These are phyloP conservation scores for Fusarium verrucosum DNA, from an alignment of 2,329 filamentous ascomycete species.

Conservation along the genomic window DNA sequence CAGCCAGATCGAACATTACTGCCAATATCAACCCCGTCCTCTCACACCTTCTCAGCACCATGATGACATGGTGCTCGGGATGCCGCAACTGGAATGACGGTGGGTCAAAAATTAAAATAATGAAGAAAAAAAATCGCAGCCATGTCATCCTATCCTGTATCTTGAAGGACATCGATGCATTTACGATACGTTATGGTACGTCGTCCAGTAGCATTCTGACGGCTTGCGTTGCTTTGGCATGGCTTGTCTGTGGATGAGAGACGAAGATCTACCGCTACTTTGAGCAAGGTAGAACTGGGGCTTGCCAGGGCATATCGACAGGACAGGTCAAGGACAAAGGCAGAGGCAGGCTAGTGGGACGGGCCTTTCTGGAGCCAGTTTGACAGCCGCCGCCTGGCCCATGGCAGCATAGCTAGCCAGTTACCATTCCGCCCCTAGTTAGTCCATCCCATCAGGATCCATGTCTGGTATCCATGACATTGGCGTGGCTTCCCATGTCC, in stretches of 20 bases:
- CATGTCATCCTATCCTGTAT: slow-evolving; percentile 28
- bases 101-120: slow-evolving; percentile 30
- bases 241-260: slow-evolving; percentile 18
- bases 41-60: slow-evolving; percentile 23
- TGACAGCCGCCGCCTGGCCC: slow-evolving; percentile 43
- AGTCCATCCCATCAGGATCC: slow-evolving; percentile 32
- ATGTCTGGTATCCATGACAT: slow-evolving; percentile 28
- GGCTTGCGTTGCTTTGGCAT: slow-evolving; percentile 23
- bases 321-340: slow-evolving; percentile 25
- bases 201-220: slow-evolving; percentile 11
- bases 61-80: slow-evolving; percentile 41
- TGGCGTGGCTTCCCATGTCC: slow-evolving; percentile 26
- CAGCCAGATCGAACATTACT: slow-evolving; percentile 7
- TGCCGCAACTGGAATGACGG: slow-evolving; percentile 45
- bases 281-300: slow-evolving; percentile 33
- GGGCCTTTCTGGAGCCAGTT: slow-evolving; percentile 44
- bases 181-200: not conserved
- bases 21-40: slow-evolving; percentile 13
- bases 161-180: slow-evolving; percentile 15
- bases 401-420: slow-evolving; percentile 34
- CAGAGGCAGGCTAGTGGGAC: slow-evolving; percentile 44
- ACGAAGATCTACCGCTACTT: slow-evolving; percentile 37
- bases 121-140: slow-evolving; percentile 7
- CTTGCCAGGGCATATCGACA: slow-evolving; percentile 34
- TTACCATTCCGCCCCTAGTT: slow-evolving; percentile 40